These are phyloP conservation scores for Paraglomus occultum DNA, from an alignment of 192 early-diverging fungal genomes.

Conservation along the genomic window DNA sequence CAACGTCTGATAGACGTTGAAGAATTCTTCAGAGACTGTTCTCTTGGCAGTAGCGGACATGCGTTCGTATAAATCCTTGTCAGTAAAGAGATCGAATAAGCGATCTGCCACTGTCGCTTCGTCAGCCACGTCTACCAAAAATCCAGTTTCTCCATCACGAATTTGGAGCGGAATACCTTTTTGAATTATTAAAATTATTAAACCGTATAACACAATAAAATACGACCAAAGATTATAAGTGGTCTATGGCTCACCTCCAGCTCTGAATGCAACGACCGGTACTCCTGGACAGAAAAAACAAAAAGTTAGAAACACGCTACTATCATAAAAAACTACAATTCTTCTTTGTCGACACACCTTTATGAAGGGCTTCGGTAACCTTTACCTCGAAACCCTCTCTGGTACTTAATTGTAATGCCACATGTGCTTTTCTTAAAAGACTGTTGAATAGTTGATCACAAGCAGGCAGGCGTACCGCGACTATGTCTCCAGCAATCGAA, in stretches of 20 bases:
- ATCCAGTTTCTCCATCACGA: conserved; percentile 63
- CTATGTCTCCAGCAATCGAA: conserved; percentile 53
- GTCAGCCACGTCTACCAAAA: conserved; percentile 63
- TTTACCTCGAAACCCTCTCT: conserved; percentile 86
- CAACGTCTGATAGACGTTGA: conserved; percentile 66
- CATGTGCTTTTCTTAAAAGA: conserved; percentile 65
- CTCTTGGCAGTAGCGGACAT: conserved; percentile 40
- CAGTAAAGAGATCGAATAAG: conserved; percentile 57
- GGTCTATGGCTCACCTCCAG: conserved; percentile 56
- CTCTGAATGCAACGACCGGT: conserved; percentile 49
- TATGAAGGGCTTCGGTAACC: conserved; percentile 85
- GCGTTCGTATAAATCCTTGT: conserved; percentile 47
- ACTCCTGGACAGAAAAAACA: conserved; percentile 27
- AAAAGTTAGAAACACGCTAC: neutral
- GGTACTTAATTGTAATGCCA: conserved; percentile 89
- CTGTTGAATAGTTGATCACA: conserved; percentile 79
- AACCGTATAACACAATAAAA: neutral
- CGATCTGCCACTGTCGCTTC: conserved; percentile 57
- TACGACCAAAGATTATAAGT: neutral
- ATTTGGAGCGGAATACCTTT: conserved; percentile 86
- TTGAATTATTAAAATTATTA: conserved; percentile 21
- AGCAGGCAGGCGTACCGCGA: conserved; percentile 64
- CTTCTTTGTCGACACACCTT: conserved; percentile 64
- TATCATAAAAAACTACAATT: conserved; percentile 52
- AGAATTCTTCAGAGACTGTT: conserved; percentile 63